phyloP scores from a whole-genome alignment of 1,139 yeast species.

The Kurtzmaniella quercitrusa region DNA sequence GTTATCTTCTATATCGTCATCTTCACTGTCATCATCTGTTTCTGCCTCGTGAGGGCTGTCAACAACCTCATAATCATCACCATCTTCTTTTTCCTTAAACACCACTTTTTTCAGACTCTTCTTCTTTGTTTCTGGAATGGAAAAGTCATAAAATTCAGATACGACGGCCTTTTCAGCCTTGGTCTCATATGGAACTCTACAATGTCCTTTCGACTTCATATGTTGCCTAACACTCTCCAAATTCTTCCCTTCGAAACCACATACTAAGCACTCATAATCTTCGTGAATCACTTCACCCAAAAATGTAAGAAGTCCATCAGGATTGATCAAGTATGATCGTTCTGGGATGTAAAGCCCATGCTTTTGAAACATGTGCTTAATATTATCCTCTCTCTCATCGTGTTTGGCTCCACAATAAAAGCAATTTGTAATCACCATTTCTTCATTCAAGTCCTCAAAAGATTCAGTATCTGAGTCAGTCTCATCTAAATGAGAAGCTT shows the following conservation, averaged over 20 bases:
- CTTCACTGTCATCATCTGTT: slow-evolving; percentile 20
- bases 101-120: slow-evolving; percentile 23
- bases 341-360: slow-evolving; percentile 55
- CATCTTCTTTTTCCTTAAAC: slow-evolving; percentile 12
- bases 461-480: slow-evolving; percentile 24
- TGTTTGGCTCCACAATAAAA: slow-evolving; percentile 40
- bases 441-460: slow-evolving; percentile 21
- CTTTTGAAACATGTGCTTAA: slow-evolving; percentile 42
- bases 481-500: slow-evolving; percentile 22
- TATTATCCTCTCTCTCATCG: slow-evolving; percentile 37
- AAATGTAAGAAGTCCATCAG: slow-evolving; percentile 43
- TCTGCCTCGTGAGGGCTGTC: slow-evolving; percentile 22
- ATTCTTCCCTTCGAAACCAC: slow-evolving; percentile 50
- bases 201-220: slow-evolving; percentile 49
- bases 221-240: slow-evolving; percentile 52
- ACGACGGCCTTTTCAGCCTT: slow-evolving; percentile 38
- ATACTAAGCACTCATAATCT: slow-evolving; percentile 48
- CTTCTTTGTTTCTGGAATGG: slow-evolving; percentile 13
- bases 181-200: slow-evolving; percentile 51
- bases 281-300: slow-evolving; percentile 41
- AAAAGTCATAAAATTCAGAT: slow-evolving; percentile 43
- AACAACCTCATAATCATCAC: slow-evolving; percentile 13
- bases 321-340: slow-evolving; percentile 34
- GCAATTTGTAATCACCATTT: slow-evolving; percentile 26
- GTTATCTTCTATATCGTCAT: slow-evolving; percentile 30